Conservation (phyloP, 495 filamentous ascomycete genomes). For the Aspergillus panamensis region DNA sequence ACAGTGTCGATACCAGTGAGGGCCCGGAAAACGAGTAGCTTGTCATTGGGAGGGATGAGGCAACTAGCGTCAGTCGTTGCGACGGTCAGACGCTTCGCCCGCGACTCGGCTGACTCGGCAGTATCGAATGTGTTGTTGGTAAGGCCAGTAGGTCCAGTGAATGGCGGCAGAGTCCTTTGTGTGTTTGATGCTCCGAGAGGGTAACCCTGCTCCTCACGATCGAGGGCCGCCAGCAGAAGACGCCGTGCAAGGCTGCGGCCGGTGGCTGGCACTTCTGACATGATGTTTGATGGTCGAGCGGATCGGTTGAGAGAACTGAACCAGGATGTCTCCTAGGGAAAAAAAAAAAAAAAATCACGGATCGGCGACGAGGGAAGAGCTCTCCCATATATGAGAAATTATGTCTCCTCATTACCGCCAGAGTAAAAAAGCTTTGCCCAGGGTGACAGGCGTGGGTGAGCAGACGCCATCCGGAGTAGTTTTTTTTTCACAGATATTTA, state of each 20-base stretch:
- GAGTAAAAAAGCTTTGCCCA: constrained; percentile 2
- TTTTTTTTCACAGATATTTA: not conserved
- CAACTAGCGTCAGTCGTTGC: constrained; percentile 22
- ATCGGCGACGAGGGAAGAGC: not conserved
- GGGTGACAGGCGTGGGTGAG: constrained; percentile 5
- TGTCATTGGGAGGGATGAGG: constrained; percentile 42
- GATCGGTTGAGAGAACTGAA: not conserved
- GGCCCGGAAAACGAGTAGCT: constrained; percentile 46
- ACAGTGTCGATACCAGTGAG: constrained; percentile 47
- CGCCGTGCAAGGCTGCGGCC: constrained; percentile 17
- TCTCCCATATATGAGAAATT: constrained; percentile 5
- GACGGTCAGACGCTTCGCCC: constrained; percentile 21
- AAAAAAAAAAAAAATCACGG: not conserved
- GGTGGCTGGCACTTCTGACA: constrained; percentile 5
- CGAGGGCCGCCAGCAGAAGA: constrained; percentile 16
- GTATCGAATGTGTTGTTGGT: not conserved
- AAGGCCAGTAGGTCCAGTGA: not conserved
- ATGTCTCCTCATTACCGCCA: not conserved
- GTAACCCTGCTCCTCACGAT: constrained; percentile 15
- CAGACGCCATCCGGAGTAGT: too few relatives aligned
- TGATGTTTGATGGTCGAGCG: not conserved
- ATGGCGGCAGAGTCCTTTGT: not conserved
- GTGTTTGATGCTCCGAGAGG: constrained; percentile 8
- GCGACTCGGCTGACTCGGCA: constrained; percentile 5
- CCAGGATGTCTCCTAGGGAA: not conserved